Base-by-base conservation (phyloP, 257 asterid genomes). In the Fraxinus pennsylvanica region DNA sequence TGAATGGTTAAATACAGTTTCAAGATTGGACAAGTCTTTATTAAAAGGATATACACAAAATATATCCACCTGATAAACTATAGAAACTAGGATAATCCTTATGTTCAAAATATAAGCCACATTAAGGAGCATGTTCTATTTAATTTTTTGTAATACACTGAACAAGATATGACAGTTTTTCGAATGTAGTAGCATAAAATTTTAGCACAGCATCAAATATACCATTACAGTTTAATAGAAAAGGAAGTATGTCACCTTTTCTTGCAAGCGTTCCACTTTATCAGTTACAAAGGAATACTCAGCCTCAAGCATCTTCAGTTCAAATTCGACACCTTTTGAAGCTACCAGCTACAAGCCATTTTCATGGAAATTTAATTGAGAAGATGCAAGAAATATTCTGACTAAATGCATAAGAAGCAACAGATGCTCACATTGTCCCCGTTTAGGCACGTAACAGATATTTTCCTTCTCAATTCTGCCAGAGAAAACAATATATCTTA, bases 241-340 rank as follows among this genome's bases (percentile, higher is more conserved):
- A 59, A 59, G 12, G 36, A 25, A 27, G 17, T 63, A 57, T 65
- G 41, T 68, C 71, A 92, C 99, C 98, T 89, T 90, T 75, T 89
- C 93, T 83, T 92, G 94, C 90, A 92, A 84, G 85, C 87, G 83
- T 87, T 78, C 92, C 83, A 91, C 89, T 92, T 94, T 90, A 80
- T 93, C 96, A 22, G 88, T 86, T 69, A 89, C 71, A 81, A 88
- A 89, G 50, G 96, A 91, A 91, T 91, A 90, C 82, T 94, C 99
- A 41, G 93, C 89, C 85, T 90, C 92, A 27, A 92, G 94, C 85
- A 94, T 91, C 88, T 87, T 97, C 78, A 85, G 68, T 87, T 91
- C 98, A 69, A 94, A 81, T 80, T 90, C 94, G 82, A 85, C 90
- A 83, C 93, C 98, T 89, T 91, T 94, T 67, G 96, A 78, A 81